Base-by-base conservation (phyloP, 768 basidiomycete species). In the Serendipita vermifera region DNA sequence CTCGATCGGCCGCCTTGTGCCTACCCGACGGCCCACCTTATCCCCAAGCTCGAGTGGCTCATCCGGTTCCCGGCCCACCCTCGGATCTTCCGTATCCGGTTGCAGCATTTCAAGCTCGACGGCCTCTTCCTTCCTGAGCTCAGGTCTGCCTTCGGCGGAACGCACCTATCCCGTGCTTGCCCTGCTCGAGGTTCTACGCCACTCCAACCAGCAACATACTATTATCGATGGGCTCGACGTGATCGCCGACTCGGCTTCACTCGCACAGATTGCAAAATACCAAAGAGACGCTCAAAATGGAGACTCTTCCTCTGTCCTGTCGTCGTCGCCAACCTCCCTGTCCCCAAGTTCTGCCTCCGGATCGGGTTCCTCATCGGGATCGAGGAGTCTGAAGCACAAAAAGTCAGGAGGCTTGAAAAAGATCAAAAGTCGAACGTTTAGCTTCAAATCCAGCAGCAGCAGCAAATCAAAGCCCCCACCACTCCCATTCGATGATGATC, bases 141-240 rank as follows among this genome's bases (percentile, higher is more conserved):
- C 46, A 15, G 46, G 46, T 20, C 46, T 51, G 22, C 46, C 46
- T 15, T 51, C 46, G 17, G 27, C 46, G 11, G 46, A 51, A 31
- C 22, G 24, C 15, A 51, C 46, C 5, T 51, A 51, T 51, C 46
- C 46, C 46, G 5, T 51, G 5, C 46, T 51, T 29, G 46, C 46
- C n/a, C 46, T 51, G 26, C 46, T 51, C 46, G 46, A 51, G 24
- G 24, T 51, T 15, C 46, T 51, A 15, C 17, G 46, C 26, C n/a
- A n/a, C n/a, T 15, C 20, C 22, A 31, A 51, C 11, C 17, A 26
- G 24, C 46, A 31, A 20, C 32, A 27, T 15, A 31, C 26, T n/a
- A 31, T 22, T 4, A n/a, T 51, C 22, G 46, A 51, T 31, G 46
- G 17, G 7, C 46, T 51, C 46, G 46, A 51, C 29, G 24, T 51